Evolutionary conservation across 306 rosid genomes (phyloP).

Genomic region (Sphenostylis stenocarpa): DNA sequence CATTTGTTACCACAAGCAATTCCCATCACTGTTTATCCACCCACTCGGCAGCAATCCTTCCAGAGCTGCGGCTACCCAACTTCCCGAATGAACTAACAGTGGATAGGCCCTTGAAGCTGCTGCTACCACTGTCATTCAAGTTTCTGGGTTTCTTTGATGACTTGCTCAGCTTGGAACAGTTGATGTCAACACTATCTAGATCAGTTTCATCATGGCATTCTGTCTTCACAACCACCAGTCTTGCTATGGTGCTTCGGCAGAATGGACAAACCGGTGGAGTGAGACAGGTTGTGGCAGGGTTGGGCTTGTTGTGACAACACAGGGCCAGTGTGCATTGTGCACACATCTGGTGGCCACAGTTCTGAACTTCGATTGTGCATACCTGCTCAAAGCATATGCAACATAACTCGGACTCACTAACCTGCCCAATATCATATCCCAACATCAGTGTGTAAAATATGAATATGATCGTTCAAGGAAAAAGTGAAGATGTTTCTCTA

Average conservation of each 20-base stretch:
- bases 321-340: slow-evolving; percentile 94
- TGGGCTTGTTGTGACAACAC: slow-evolving; percentile 94
- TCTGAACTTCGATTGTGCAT: slow-evolving; percentile 84
- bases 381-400: slow-evolving; percentile 97
- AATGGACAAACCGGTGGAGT: slow-evolving; percentile 94
- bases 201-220: slow-evolving; percentile 55
- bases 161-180: slow-evolving; percentile 58
- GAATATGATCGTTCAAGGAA: neutral
- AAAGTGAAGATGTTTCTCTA: slow-evolving; percentile 4
- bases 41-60: slow-evolving; percentile 71
- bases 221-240: slow-evolving; percentile 57
- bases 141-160: slow-evolving; percentile 57
- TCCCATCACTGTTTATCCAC: slow-evolving; percentile 55
- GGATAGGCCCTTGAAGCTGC: slow-evolving; percentile 81
- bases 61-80: slow-evolving; percentile 65
- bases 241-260: slow-evolving; percentile 77
- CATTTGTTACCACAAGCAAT: slow-evolving; percentile 28
- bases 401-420: slow-evolving; percentile 76
- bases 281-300: slow-evolving; percentile 66
- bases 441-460: slow-evolving; percentile 25
- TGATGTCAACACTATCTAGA: slow-evolving; percentile 43
- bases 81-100: slow-evolving; percentile 54
- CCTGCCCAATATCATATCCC: slow-evolving; percentile 56
- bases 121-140: slow-evolving; percentile 69
- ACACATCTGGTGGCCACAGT: slow-evolving; percentile 98